Evolutionary conservation across 176 grass and related monocot species (phyloP).

Genomic region (Eleusine coracana): DNA sequence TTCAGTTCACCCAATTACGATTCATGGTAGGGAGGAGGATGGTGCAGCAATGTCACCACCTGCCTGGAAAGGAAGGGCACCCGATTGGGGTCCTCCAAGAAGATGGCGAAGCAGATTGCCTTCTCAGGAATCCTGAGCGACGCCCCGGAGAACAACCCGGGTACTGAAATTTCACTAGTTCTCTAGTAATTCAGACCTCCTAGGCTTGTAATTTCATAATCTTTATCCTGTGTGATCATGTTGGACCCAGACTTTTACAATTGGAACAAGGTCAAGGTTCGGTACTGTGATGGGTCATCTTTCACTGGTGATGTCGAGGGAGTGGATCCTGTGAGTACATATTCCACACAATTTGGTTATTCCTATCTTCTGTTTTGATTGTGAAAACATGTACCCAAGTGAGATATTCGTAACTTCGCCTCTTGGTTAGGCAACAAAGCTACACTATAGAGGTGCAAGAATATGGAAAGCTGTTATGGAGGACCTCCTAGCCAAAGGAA

Average conservation of each 20-base stretch:
- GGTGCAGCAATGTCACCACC: constrained; percentile 75
- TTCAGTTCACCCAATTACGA: neutral
- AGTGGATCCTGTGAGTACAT: constrained; percentile 66
- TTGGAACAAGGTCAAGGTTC: constrained; percentile 88
- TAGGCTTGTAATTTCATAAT: neutral
- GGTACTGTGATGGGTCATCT: constrained; percentile 90
- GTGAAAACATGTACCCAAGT: neutral
- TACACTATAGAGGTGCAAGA: constrained; percentile 72
- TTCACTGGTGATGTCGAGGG: constrained; percentile 71
- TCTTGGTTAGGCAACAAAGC: constrained; percentile 63
- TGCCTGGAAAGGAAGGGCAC: constrained; percentile 63
- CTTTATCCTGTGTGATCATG: constrained; percentile 35
- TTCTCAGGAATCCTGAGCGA: constrained; percentile 88
- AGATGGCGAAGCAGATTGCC: constrained; percentile 68
- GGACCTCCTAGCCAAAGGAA: constrained; percentile 83
- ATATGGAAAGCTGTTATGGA: constrained; percentile 78
- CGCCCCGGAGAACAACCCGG: constrained; percentile 61
- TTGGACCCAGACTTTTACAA: constrained; percentile 78
- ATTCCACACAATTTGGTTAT: constrained; percentile 13
- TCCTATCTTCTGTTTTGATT: neutral
- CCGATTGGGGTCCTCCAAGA: constrained; percentile 78
- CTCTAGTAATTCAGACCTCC: constrained; percentile 1
- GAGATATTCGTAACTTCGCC: neutral
- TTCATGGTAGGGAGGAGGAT: constrained; percentile 80
- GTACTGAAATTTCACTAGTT: constrained; percentile 37